A percentile compares a stretch with the other conserved stretches of the same genome.
phyloP scores from a whole-genome alignment of 106 monocot genomes.

The Acanthochlamys bracteata region DNA sequence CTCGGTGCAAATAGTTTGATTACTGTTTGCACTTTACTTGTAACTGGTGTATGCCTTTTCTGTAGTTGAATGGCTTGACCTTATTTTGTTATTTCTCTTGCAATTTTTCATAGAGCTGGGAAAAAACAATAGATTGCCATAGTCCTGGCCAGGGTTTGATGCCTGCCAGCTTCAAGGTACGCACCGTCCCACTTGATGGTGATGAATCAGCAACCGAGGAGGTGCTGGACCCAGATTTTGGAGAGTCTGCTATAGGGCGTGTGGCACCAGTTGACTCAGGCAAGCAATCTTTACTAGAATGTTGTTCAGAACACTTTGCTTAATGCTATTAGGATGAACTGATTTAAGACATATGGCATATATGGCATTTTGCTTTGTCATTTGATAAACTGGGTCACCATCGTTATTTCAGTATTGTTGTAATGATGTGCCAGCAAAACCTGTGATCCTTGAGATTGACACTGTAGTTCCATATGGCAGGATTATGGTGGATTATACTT shows the following conservation, averaged over 20 bases:
- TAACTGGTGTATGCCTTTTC: too few species aligned
- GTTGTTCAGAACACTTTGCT: background rate
- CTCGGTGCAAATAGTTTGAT: too few species aligned
- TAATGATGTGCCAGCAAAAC: too few species aligned
- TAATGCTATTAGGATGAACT: too few species aligned
- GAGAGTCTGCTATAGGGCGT: constrained; percentile 92
- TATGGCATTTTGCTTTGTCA: too few species aligned
- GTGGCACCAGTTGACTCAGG: constrained; percentile 99
- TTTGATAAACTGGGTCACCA: too few species aligned
- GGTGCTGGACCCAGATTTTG: constrained; percentile 96
- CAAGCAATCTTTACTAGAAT: constrained; percentile 9
- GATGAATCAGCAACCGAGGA: constrained; percentile 92
- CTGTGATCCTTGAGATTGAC: too few species aligned
- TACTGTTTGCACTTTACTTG: too few species aligned
- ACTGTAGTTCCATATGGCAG: constrained; percentile 15
- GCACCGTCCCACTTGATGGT: constrained; percentile 87
- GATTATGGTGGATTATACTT: constrained; percentile 99
- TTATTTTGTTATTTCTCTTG: background rate
- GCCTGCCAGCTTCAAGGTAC: constrained; percentile 99
- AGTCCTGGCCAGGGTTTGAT: constrained; percentile 98
- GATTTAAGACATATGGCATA: too few species aligned
- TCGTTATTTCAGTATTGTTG: too few species aligned
- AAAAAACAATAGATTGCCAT: constrained; percentile 98
- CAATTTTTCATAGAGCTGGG: constrained; percentile 75
- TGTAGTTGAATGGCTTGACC: background rate